Conservation (phyloP, 1,284 basidiomycete species). For the Neolentinus lepideus region DNA sequence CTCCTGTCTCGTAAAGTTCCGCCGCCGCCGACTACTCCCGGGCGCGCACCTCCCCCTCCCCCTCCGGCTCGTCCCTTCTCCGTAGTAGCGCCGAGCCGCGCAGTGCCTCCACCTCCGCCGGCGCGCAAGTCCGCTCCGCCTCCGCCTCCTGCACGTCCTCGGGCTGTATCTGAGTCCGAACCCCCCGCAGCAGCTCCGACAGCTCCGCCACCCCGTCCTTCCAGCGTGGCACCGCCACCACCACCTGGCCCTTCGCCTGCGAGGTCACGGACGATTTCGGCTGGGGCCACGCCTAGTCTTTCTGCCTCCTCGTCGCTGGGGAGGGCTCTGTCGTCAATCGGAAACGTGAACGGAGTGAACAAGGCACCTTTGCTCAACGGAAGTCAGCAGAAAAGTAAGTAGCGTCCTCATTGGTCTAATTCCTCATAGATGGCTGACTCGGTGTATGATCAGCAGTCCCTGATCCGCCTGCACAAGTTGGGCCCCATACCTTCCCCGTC, state of each 20-base stretch:
- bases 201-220: conserved; percentile 17
- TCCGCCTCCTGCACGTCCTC: conserved; percentile 31
- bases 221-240: conserved; percentile 24
- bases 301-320: conserved; percentile 5
- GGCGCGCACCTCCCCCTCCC: conserved; percentile 23
- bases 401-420: not conserved
- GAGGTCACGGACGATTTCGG: conserved; percentile 13
- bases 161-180: conserved; percentile 24
- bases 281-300: conserved; percentile 6
- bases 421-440: not conserved
- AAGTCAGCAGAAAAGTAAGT: not conserved
- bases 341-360: not conserved
- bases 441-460: conserved; percentile 44
- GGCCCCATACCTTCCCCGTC: conserved; percentile 63
- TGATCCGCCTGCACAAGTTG: conserved; percentile 64
- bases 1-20: conserved; percentile 23
- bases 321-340: conserved; percentile 6
- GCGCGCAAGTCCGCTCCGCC: conserved; percentile 21
- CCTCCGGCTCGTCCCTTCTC: conserved; percentile 18
- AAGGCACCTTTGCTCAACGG: not conserved
- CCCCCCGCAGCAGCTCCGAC: conserved; percentile 14
- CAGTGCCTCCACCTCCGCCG: conserved; percentile 31
- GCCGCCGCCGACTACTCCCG: conserved; percentile 21
- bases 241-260: conserved; percentile 26
- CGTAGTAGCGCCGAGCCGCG: conserved; percentile 20